A percentile compares a stretch with the other conserved stretches of the same genome.
These are phyloP conservation scores for Styphnolobium japonicum DNA, from an alignment of 306 rosid species.

Conservation along the genomic window DNA sequence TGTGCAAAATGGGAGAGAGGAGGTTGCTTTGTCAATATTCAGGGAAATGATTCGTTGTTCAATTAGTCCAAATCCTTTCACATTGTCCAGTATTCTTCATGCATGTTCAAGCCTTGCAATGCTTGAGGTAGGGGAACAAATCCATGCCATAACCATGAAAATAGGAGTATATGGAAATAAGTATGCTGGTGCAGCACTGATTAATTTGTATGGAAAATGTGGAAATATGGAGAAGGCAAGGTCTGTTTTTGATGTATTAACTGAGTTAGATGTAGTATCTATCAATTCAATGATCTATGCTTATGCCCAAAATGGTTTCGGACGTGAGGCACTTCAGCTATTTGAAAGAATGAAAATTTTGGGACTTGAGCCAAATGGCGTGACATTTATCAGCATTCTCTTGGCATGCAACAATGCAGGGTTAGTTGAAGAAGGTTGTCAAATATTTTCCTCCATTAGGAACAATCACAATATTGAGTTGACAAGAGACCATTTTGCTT, in stretches of 20 bases:
- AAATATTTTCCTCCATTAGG: constrained; percentile 42
- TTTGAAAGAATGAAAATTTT: constrained; percentile 36
- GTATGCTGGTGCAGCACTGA: constrained; percentile 59
- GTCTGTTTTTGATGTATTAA: constrained; percentile 43
- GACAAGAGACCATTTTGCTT: constrained; percentile 54
- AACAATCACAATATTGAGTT: constrained; percentile 40
- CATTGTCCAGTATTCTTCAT: constrained; percentile 60
- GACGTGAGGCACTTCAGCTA: constrained; percentile 58
- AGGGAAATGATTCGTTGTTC: constrained; percentile 56
- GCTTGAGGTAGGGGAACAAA: constrained; percentile 59
- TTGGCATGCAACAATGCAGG: constrained; percentile 73
- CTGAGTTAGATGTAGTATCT: constrained; percentile 50
- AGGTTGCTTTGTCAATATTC: constrained; percentile 50
- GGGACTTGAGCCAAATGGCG: constrained; percentile 49
- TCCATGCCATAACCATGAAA: constrained; percentile 48
- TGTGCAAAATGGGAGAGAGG: constrained; percentile 61
- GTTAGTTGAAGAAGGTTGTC: constrained; percentile 66
- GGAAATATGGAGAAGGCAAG: constrained; percentile 59
- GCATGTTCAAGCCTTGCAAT: constrained; percentile 71
- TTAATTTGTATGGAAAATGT: constrained; percentile 70
- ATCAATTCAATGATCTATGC: constrained; percentile 67
- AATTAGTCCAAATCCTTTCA: constrained; percentile 51
- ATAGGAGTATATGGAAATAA: constrained; percentile 48
- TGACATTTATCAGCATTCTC: constrained; percentile 60
- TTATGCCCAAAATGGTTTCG: constrained; percentile 64